Evolutionary conservation across 2,329 filamentous ascomycete species (phyloP), one percentile per base, ranked within the genome.

Genomic region (Clarireedia monteithiana): DNA sequence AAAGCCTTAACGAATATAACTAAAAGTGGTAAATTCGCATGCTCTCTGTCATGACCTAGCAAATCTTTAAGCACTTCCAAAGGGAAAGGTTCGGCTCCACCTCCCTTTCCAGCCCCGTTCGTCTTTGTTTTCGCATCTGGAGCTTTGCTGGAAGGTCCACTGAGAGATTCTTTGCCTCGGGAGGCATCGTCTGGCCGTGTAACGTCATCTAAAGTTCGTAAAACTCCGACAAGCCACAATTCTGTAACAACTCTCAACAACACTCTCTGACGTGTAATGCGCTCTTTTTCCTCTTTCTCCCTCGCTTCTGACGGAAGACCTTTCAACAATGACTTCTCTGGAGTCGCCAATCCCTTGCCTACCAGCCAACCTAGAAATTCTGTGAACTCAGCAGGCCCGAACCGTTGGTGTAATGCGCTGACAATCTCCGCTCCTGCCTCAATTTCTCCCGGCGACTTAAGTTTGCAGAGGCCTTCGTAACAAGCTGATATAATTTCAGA

Each of bases 51-150:
- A 68, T 97, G 86, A 6, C 91, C 91, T 15, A 99, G 80, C 62
- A 99, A 81, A 69, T 99, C 95, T 73, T 99, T 99, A 42, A 99
- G 76, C n/a, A 97, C 92, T 70, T 99, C 94, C 20, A 99, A 77
- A 3, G 95, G 95, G 63, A 99, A 97, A 0, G 94, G 94, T 61
- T 99, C 94, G 2, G 89, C 81, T 58, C 87, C 84, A 42, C 80
- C 83, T 27, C 80, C 79, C 61, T 83, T 83, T 58, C 83, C 82
- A 52, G 74, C 72, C 24, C 78, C 77, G 40, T 72, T 69, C 9
- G 76, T 67, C 58, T 81, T 81, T 63, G 74, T 77, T 75, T 77
- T 88, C 59, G 73, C 71, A 64, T 80, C 83, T 48, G 75, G 81
- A 6, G 78, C 73, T 70, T 91, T 95, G 38, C 80, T 75, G 42